Base-by-base conservation (phyloP, 129 eudicot genomes). In the Tagetes erecta region DNA sequence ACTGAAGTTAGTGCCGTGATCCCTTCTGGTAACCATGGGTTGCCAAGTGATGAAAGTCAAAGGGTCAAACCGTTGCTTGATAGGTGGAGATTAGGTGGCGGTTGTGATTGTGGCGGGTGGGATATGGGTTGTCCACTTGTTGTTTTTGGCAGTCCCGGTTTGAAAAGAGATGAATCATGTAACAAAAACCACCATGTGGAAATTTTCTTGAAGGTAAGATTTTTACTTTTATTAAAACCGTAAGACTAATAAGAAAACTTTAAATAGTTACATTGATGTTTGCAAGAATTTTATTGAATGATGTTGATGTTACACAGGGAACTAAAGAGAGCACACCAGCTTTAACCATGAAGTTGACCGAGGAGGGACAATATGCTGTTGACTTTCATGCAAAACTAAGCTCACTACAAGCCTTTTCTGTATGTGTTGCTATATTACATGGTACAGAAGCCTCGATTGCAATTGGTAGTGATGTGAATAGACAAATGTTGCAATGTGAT, bases 41-140 rank as follows among this genome's bases (percentile, higher is more conserved):
- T 85, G 76, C 96, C 97, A 5, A 83, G 74, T 53, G 73, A 75
- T 6, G 83, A 79, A 79, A 85, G 81, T 80, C 70, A 83, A 13
- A 83, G 89, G 63, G 87, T 94, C 67, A 79, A 92, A 37, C 86
- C 89, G 4, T 87, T 93, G 71, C 87, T 93, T 33, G 92, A 93
- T 44, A 78, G 97, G 78, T 93, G 97, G 97, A 76, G 95, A 75
- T 64, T 74, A 31, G 95, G 97, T 11, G 98, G 98, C 38, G 85
- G 91, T 42, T 93, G 98, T 62, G 96, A 93, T 62, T 93, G 98
- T 75, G 98, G 92, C 33, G 98, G 98, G 47, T 93, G 98, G 98
- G 98, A 93, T 76, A 88, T 90, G 91, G 95, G 91, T 20, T 93
- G 98, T 60, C 98, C 98, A 8, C 91, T 93, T 37, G 66, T 82